A percentile compares a stretch with the other conserved stretches of the same genome.
Evolutionary conservation across 108 stramenopile genomes (phyloP).

Genomic region (Aurantiochytrium sp.): DNA sequence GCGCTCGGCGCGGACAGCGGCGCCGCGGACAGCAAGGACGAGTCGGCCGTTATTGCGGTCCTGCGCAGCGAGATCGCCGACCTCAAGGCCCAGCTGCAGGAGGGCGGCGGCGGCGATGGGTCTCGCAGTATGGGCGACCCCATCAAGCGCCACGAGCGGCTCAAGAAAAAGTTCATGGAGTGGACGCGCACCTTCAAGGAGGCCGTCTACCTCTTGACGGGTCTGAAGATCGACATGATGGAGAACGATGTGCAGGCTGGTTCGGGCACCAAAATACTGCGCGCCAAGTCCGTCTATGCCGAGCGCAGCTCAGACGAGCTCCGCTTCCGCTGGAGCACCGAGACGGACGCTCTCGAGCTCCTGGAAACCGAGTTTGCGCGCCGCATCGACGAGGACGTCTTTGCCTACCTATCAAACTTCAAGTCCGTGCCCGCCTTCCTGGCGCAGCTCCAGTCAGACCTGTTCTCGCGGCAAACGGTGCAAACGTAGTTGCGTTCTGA

Average conservation of each 20-base stretch:
- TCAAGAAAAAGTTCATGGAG: conserved; percentile 82
- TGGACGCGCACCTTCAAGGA: conserved; percentile 81
- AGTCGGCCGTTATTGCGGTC: not conserved
- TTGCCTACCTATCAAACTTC: conserved; percentile 74
- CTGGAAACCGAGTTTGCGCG: conserved; percentile 77
- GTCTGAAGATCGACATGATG: conserved; percentile 85
- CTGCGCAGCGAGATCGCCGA: not conserved
- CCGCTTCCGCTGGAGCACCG: conserved; percentile 61
- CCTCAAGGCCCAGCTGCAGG: not conserved
- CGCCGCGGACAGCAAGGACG: not conserved
- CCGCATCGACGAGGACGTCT: conserved; percentile 55
- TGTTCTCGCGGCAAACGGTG: conserved; percentile 85
- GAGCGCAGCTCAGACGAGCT: conserved; percentile 82
- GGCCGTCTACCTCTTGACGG: conserved; percentile 84
- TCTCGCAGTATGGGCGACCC: conserved; percentile 53
- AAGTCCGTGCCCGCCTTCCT: conserved; percentile 85
- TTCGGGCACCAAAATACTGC: conserved; percentile 58
- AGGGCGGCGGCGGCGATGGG: not conserved
- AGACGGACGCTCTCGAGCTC: conserved; percentile 57
- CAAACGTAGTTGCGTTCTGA: not conserved
- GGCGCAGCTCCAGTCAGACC: conserved; percentile 70
- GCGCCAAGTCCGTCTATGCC: conserved; percentile 83
- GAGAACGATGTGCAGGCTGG: not conserved
- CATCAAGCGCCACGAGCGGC: conserved; percentile 75
- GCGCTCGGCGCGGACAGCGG: not conserved